Conservation (phyloP, 257 asterid genomes). For the Gardenia jasminoides region DNA sequence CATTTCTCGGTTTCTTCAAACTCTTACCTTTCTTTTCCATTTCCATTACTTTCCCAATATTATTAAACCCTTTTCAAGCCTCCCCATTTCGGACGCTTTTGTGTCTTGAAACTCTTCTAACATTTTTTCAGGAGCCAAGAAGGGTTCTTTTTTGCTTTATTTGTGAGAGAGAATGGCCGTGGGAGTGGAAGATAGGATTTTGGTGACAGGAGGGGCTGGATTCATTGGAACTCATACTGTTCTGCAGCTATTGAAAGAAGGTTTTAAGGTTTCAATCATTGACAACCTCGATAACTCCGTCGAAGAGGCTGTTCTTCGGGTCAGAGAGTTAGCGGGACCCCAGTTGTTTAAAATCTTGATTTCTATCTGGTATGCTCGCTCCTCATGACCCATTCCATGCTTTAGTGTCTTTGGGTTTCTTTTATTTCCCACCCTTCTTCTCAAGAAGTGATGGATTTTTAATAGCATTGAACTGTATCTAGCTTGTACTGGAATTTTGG, state of each 20-base stretch:
- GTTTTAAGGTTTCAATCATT: conserved; percentile 65
- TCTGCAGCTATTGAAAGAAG: conserved; percentile 68
- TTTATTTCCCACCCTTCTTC: too few species aligned
- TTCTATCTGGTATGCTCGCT: conserved; percentile 54
- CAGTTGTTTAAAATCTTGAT: conserved; percentile 64
- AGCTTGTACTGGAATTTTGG: not conserved
- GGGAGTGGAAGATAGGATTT: conserved; percentile 31
- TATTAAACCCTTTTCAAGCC: not conserved
- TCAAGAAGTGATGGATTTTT: not conserved
- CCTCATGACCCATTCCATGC: not conserved
- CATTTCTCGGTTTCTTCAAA: conserved; percentile 20
- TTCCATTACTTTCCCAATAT: conserved; percentile 13
- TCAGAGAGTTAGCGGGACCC: conserved; percentile 54
- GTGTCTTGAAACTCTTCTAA: not conserved
- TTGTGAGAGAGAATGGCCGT: conserved; percentile 17
- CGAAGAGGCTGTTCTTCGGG: conserved; percentile 64
- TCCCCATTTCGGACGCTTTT: not conserved
- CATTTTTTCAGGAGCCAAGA: not conserved
- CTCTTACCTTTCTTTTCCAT: conserved; percentile 5
- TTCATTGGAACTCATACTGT: conserved; percentile 95
- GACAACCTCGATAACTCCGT: conserved; percentile 85
- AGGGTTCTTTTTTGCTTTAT: not conserved
- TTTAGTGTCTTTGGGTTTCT: too few species aligned
- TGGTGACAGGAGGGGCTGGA: conserved; percentile 98
- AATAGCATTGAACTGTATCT: not conserved